A percentile compares a stretch with the other conserved stretches of the same genome.
Conservation (phyloP, 331 rosid species). For the Malus hybrid region DNA sequence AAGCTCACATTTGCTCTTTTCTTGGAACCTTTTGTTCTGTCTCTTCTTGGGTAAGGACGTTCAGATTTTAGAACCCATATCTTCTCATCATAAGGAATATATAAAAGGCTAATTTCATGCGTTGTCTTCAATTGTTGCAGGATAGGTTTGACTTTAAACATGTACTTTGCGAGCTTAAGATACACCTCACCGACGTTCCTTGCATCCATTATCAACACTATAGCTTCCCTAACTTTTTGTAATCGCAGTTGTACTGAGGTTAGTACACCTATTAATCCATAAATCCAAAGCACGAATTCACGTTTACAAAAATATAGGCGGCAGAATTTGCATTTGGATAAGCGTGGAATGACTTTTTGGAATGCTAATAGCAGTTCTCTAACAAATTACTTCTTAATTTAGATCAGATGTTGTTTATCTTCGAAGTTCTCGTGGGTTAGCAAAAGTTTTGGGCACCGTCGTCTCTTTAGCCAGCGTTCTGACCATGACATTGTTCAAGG, state of each 20-base stretch:
- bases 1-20: slow-evolving; percentile 51
- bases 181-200: slow-evolving; percentile 69
- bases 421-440: slow-evolving; percentile 38
- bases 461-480: slow-evolving; percentile 56
- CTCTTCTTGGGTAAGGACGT: slow-evolving; percentile 54
- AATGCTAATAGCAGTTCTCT: not conserved
- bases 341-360: not conserved
- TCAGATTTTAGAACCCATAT: not conserved
- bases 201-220: slow-evolving; percentile 48
- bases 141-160: slow-evolving; percentile 43
- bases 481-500: slow-evolving; percentile 70
- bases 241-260: slow-evolving; percentile 58
- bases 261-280: not conserved
- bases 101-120: not conserved
- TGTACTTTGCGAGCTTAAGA: slow-evolving; percentile 65
- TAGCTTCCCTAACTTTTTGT: slow-evolving; percentile 59
- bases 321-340: not conserved
- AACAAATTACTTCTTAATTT: not conserved
- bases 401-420: slow-evolving; percentile 43
- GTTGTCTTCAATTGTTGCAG: slow-evolving; percentile 22
- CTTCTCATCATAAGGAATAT: not conserved
- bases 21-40: slow-evolving; percentile 54
- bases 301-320: not conserved
- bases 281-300: not conserved
- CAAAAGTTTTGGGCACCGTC: slow-evolving; percentile 58